These are phyloP conservation scores for Rhynchosporium agropyri DNA, from an alignment of 2,329 filamentous ascomycete species.

Conservation along the genomic window DNA sequence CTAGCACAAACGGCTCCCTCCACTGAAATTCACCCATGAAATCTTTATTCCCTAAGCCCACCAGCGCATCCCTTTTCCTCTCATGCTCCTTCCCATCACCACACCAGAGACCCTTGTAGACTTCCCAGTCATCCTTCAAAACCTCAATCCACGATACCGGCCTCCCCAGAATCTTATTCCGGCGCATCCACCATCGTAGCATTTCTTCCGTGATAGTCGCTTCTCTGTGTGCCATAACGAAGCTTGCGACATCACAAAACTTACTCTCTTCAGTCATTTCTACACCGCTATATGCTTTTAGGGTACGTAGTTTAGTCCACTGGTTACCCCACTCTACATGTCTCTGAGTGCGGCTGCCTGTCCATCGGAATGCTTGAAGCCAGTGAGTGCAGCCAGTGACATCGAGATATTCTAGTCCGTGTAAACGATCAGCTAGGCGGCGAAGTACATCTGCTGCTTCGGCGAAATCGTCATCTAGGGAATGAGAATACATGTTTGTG, in stretches of 20 bases:
- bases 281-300: slow-evolving; percentile 29
- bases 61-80: slow-evolving; percentile 25
- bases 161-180: slow-evolving; percentile 17
- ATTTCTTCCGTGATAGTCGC: slow-evolving; percentile 29
- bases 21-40: slow-evolving; percentile 3
- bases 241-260: slow-evolving; percentile 23
- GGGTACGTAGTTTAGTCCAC: slow-evolving; percentile 33
- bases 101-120: slow-evolving; percentile 30
- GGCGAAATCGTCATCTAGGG: slow-evolving; percentile 60
- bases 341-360: slow-evolving; percentile 19
- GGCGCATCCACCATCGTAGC: slow-evolving; percentile 27
- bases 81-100: slow-evolving; percentile 19
- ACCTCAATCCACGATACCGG: slow-evolving; percentile 30
- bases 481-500: slow-evolving; percentile 60
- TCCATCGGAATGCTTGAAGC: slow-evolving; percentile 43
- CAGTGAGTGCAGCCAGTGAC: slow-evolving; percentile 61
- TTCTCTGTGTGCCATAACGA: slow-evolving; percentile 26
- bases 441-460: slow-evolving; percentile 60
- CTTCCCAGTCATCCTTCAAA: slow-evolving; percentile 30
- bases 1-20: slow-evolving; percentile 12
- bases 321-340: slow-evolving; percentile 37
- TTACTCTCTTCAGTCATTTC: slow-evolving; percentile 21
- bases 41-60: slow-evolving; percentile 15
- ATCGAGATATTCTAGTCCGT: slow-evolving; percentile 62
- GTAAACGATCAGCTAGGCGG: slow-evolving; percentile 53